Base-by-base conservation (phyloP, 306 rosid species). In the Lablab purpureus region DNA sequence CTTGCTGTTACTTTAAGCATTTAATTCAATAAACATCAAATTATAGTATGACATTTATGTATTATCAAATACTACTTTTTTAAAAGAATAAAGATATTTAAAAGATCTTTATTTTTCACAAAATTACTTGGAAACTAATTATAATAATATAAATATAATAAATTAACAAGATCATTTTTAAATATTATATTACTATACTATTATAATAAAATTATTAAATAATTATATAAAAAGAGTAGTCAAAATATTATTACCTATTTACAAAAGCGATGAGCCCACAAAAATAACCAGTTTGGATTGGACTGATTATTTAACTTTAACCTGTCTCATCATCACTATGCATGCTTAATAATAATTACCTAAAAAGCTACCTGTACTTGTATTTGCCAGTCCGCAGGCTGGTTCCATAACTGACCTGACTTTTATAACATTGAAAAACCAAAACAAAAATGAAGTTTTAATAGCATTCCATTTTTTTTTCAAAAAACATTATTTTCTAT, bases 401-500 rank as follows among this genome's bases (percentile, higher is more conserved):
- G 18, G 37, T 59, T 25, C 10, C 63, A 11, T 22, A 54, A 54
- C 27, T 15, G 9, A 56, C 5, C 14, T 23, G 17, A 23, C 2
- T 23, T 23, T 56, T 56, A 13, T 14, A 13, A 27, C 41, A 32
- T 30, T 62, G 43, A 18, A 10, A 10, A 7, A n/a, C 30, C 45
- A 10, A 15, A 70, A 70, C 46, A 69, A 70, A 27, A 15, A 68
- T 32, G 7, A 32, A 32, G 7, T 72, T 52, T 47, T 50, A 8
- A 63, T 15, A 55, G 10, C 3, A 55, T 21, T 21, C 15, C 17
- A 22, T 55, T 55, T 55, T 55, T 28, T 21, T 51, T 22, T 28
- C 62, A 21, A 55, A 55, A 7, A 10, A 3, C 10, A 76, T 76
- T 64, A 17, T 51, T 78, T 67, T 78, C 36, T 56, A n/a, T 45